Evolutionary conservation across 2,329 filamentous ascomycete genomes (phyloP).

Genomic region (Acephala macrosclerotiorum): DNA sequence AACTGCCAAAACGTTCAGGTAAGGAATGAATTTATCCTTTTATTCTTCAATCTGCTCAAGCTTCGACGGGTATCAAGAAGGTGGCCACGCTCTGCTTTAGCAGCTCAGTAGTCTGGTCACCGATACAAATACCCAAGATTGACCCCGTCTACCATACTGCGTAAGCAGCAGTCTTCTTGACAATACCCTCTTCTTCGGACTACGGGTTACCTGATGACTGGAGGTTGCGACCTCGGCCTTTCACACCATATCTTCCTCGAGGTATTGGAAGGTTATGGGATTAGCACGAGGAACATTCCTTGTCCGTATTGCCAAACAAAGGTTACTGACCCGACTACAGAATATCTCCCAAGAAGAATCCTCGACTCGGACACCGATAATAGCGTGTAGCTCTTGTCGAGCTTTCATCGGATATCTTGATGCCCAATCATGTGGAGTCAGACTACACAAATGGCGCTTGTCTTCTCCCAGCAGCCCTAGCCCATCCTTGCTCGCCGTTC

Average conservation of each 20-base stretch:
- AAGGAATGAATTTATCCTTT: slow-evolving; percentile 46
- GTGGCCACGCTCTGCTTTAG: slow-evolving; percentile 58
- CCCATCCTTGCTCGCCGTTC: neutral
- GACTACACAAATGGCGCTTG: slow-evolving; percentile 42
- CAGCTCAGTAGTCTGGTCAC: slow-evolving; percentile 62
- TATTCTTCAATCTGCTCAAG: slow-evolving; percentile 22
- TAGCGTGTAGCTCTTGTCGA: slow-evolving; percentile 34
- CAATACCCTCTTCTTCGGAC: slow-evolving; percentile 47
- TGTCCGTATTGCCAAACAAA: slow-evolving; percentile 25
- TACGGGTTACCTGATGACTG: slow-evolving; percentile 50
- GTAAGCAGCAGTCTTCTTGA: slow-evolving; percentile 41
- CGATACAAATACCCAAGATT: slow-evolving; percentile 75
- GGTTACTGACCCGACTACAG: neutral
- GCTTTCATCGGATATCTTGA: slow-evolving; percentile 39
- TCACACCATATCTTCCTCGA: slow-evolving; percentile 55
- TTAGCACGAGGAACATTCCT: slow-evolving; percentile 56
- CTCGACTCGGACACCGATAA: slow-evolving; percentile 11
- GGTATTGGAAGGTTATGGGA: slow-evolving; percentile 57
- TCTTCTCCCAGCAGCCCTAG: neutral
- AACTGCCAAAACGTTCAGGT: slow-evolving; percentile 63
- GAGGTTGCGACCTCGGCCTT: slow-evolving; percentile 49
- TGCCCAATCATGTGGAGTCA: slow-evolving; percentile 31
- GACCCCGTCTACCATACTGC: slow-evolving; percentile 46
- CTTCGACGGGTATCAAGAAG: slow-evolving; percentile 63
- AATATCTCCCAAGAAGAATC: neutral